Base-by-base conservation (phyloP, 2,329 filamentous ascomycete genomes). In the Metarhizium rileyi region DNA sequence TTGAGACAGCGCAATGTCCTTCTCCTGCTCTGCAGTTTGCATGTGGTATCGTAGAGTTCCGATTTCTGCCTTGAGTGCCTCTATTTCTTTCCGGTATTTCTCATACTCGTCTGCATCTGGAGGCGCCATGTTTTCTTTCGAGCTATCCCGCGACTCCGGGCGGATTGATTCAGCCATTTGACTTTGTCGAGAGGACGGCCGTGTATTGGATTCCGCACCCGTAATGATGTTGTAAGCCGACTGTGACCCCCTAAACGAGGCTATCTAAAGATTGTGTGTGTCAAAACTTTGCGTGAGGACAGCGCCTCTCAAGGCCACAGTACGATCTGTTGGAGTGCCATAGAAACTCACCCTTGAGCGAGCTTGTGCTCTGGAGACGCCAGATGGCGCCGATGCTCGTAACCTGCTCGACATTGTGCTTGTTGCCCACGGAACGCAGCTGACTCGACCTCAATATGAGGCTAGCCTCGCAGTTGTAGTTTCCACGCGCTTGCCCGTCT, bases 1-100 rank as follows among this genome's bases (percentile, higher is more conserved):
- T 53, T 88, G 83, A 16, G 95, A 74, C 9, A 81, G 76, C 44
- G 83, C 74, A 59, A 96, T 78, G 51, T 95, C 89, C 58, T 87
- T 84, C 61, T 97, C 91, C 58, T 95, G 88, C 59, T 91, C 90
- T 48, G 87, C 72, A 18, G 87, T 91, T 60, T 90, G 87, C 56
- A 95, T 76, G 51, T 91, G 88, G 69, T 96, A 98, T 53, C 84
- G 84, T 46, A 96, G 72, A 0, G 89, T 87, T 53, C 90, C 93
- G 40, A 97, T 74, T 66, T 96, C 89, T 2, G 91, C 88, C 61
- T 91, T 90, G 25, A 97, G 75, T 55, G 90, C 85, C 61, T 97
- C 90, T 52, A 77, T 78, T 33, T 71, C 71, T 49, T 70, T 74
- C 45, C 74, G 71, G 61, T 77, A 78, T 43, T 70, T 73, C 60